Conservation (phyloP, 768 basidiomycete species). For the Leccinum incarnatum region DNA sequence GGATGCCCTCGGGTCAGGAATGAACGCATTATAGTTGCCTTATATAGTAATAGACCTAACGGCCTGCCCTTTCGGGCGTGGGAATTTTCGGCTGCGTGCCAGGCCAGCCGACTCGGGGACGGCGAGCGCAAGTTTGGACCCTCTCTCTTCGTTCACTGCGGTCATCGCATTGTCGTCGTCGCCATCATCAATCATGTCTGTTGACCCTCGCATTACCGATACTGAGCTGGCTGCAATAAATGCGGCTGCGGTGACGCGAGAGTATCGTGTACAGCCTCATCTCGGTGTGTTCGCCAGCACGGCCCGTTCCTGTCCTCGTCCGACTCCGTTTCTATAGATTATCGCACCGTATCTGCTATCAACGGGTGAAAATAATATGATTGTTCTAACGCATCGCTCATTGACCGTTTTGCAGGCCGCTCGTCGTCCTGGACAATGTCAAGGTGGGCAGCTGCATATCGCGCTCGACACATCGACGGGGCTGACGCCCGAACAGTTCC, state of each 20-base stretch:
- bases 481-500: constrained; percentile 58
- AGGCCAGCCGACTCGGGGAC: constrained; percentile 5
- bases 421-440: constrained; percentile 98
- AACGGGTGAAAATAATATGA: constrained; percentile 68
- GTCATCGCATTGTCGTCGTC: background rate
- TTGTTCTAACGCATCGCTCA: constrained; percentile 4
- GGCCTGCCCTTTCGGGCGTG: constrained; percentile 18
- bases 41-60: background rate
- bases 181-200: constrained; percentile 28
- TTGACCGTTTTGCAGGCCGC: constrained; percentile 55
- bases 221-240: constrained; percentile 76
- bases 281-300: constrained; percentile 51
- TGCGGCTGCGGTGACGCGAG: constrained; percentile 83
- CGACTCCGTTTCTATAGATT: constrained; percentile 54
- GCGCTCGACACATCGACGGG: background rate
- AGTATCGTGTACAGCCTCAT: constrained; percentile 87
- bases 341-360: constrained; percentile 97
- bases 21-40: constrained; percentile 22
- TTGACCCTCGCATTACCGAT: constrained; percentile 64
- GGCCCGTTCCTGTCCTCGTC: constrained; percentile 3
- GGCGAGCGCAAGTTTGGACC: constrained; percentile 10
- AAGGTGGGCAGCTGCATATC: constrained; percentile 54
- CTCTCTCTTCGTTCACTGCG: background rate
- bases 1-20: constrained; percentile 34
- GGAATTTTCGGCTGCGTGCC: constrained; percentile 15